phyloP scores from a whole-genome alignment of 768 basidiomycete genomes.

The Brasilioporus rufonigricans region DNA sequence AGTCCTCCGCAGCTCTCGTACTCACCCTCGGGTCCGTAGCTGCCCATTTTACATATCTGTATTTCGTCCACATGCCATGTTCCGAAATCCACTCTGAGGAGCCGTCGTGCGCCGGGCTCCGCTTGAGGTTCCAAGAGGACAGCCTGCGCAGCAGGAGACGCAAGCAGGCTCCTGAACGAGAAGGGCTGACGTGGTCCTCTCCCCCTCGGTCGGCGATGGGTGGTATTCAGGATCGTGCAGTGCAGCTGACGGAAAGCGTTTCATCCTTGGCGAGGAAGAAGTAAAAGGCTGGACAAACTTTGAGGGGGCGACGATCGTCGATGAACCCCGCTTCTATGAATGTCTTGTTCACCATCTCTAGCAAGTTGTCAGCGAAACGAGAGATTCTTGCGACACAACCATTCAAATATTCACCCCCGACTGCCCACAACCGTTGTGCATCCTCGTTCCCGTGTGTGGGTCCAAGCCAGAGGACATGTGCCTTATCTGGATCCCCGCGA shows the following conservation, averaged over 20 bases:
- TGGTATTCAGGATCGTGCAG: constrained; percentile 51
- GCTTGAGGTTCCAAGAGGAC: background rate
- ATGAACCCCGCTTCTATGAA: constrained; percentile 45
- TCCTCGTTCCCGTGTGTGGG: constrained; percentile 38
- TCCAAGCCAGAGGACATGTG: constrained; percentile 58
- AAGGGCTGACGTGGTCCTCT: constrained; percentile 37
- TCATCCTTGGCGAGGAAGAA: background rate
- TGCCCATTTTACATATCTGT: constrained; percentile 72
- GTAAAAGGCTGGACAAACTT: constrained; percentile 32
- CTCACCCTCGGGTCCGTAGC: constrained; percentile 58
- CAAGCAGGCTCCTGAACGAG: constrained; percentile 38
- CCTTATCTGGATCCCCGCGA: constrained; percentile 35
- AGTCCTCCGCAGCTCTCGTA: constrained; percentile 48
- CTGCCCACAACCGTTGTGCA: constrained; percentile 27
- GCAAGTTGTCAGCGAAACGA: constrained; percentile 3
- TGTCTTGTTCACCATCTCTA: constrained; percentile 41
- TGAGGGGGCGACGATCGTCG: constrained; percentile 47
- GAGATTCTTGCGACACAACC: too few species aligned
- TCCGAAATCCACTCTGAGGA: constrained; percentile 47
- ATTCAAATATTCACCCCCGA: constrained; percentile 37
- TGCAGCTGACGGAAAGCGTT: constrained; percentile 36
- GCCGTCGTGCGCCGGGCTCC: constrained; percentile 14
- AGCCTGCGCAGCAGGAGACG: constrained; percentile 23
- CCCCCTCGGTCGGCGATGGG: constrained; percentile 37
- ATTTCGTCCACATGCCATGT: constrained; percentile 52